Base-by-base conservation (phyloP, 2,329 filamentous ascomycete species). In the Ophiostoma tasmaniense region DNA sequence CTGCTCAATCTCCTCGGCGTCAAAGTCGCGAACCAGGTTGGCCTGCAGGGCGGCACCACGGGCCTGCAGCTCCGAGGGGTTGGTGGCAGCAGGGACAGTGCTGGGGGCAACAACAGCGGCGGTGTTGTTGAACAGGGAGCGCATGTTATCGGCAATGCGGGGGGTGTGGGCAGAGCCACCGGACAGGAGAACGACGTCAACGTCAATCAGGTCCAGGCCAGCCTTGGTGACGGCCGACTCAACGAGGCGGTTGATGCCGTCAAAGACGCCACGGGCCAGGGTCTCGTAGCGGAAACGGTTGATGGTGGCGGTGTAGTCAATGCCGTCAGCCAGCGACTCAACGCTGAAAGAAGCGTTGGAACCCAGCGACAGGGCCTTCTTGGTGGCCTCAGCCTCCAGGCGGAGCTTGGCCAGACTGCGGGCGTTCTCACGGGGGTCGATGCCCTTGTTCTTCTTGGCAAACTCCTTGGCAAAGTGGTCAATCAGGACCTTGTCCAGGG, bases 401-500 rank as follows among this genome's bases (percentile, higher is more conserved):
- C 92, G 94, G 73, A 99, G 84, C 85, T 98, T 99, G 71, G 95
- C 93, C 75, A 97, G 82, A 75, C 90, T 90, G 75, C 89, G 89
- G 68, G 89, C 84, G 77, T 95, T 92, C 76, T 89, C 85, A 74
- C 93, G 87, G 28, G 95, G 95, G 79, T 98, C 95, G 70, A 87
- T 87, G 45, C 79, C 80, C 82, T 89, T 90, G 86, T 98, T 87
- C 85, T 96, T 97, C 87, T 99, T 98, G 77, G 95, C 86, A 82
- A 99, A 99, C 81, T 99, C 95, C 85, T 99, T 99, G 75, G 94
- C 91, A 75, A 98, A 97, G 84, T 97, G 90, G 78, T 99, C 94
- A 78, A 97, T 91, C 70, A 99, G 85, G 66, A 94, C 90, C 78
- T 95, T 87, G 82, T 99, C 95, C 69, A 99, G 85, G 73, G 93